Evolutionary conservation across 495 filamentous ascomycete species (phyloP).

Genomic region (Xylaria nigripes): DNA sequence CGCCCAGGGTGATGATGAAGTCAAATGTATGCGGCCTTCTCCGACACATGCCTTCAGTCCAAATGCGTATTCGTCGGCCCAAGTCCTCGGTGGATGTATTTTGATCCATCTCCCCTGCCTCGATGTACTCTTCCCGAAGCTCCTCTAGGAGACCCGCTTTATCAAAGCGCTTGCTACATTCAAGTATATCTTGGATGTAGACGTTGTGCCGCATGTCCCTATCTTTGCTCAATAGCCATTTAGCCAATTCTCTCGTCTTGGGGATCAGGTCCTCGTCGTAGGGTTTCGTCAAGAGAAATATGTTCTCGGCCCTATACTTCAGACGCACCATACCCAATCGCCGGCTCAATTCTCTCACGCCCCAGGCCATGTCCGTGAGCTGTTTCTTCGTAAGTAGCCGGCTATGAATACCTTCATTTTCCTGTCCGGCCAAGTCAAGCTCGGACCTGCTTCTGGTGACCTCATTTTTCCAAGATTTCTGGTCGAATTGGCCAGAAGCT

Average conservation of each 20-base stretch:
- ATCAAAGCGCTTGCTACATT: conserved; percentile 63
- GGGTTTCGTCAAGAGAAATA: conserved; percentile 86
- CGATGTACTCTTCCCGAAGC: conserved; percentile 24
- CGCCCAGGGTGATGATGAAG: conserved; percentile 89
- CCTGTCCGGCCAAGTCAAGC: conserved; percentile 19
- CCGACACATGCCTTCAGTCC: conserved; percentile 70
- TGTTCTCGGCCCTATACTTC: conserved; percentile 67
- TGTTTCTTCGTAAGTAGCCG: conserved; percentile 82
- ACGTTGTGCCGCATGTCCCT: conserved; percentile 63
- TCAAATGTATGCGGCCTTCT: conserved; percentile 81
- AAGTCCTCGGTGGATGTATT: conserved; percentile 44
- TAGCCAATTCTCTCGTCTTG: conserved; percentile 65
- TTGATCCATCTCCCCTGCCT: conserved; percentile 16
- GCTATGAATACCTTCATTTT: conserved; percentile 31
- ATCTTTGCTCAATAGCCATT: conserved; percentile 78
- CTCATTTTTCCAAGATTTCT: conserved; percentile 34
- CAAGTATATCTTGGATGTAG: conserved; percentile 68
- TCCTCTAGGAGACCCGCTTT: conserved; percentile 50
- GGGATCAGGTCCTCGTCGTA: conserved; percentile 75
- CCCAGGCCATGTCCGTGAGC: conserved; percentile 91
- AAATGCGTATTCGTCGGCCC: conserved; percentile 61
- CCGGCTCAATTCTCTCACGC: conserved; percentile 83
- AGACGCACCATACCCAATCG: conserved; percentile 69
- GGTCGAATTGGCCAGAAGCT: conserved; percentile 34
- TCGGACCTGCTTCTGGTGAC: conserved; percentile 25